A percentile compares a stretch with the other conserved stretches of the same genome.
Conservation (phyloP, 139 green algal species). For the Coelastrella sp. region DNA sequence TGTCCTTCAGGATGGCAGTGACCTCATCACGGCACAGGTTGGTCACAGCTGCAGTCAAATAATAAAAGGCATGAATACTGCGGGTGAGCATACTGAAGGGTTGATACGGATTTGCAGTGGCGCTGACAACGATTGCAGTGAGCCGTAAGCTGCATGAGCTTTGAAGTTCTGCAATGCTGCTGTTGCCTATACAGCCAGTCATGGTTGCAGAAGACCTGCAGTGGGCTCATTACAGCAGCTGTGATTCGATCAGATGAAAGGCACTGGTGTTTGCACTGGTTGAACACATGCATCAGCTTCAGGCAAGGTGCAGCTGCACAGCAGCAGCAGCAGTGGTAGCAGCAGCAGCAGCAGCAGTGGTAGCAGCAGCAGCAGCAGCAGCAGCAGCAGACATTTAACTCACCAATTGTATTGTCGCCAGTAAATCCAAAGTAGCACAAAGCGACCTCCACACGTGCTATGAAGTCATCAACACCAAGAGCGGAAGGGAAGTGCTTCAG, state of each 20-base stretch:
- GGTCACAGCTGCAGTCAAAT: conserved; percentile 66
- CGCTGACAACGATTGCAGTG: background rate
- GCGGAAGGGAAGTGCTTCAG: conserved; percentile 75
- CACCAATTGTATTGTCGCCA: conserved; percentile 80
- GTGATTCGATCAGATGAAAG: too few species aligned
- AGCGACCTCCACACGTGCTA: conserved; percentile 78
- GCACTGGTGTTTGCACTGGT: too few species aligned
- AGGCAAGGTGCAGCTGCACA: background rate
- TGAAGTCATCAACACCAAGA: conserved; percentile 83
- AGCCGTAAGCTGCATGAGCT: too few species aligned
- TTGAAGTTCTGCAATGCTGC: too few species aligned
- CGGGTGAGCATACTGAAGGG: background rate
- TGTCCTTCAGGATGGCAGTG: conserved; percentile 75
- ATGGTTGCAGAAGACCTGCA: too few species aligned
- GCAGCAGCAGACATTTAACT: background rate
- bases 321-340: background rate
- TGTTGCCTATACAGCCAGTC: too few species aligned
- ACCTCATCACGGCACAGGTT: conserved; percentile 94
- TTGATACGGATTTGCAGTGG: background rate
- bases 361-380: background rate
- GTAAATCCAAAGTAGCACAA: conserved; percentile 74
- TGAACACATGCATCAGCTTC: too few species aligned
- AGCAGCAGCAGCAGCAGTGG: background rate
- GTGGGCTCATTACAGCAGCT: too few species aligned
- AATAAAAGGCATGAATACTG: background rate